A percentile compares a stretch with the other conserved stretches of the same genome.
phyloP scores from a whole-genome alignment of 805 yeast genomes.

The Teunomyces pallodes region DNA sequence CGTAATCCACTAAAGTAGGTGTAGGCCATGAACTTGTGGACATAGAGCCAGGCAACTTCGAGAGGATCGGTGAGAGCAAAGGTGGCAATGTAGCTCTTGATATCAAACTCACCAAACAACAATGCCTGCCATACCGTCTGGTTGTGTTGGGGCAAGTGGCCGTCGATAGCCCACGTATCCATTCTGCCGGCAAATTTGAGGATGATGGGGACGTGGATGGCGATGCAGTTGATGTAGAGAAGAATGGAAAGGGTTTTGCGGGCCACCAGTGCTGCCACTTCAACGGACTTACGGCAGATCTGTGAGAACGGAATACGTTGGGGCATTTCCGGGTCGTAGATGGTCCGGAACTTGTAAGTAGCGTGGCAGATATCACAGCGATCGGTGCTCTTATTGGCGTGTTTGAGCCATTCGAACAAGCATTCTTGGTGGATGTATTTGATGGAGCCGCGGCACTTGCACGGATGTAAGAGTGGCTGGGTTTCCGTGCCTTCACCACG shows the following conservation, averaged over 20 bases:
- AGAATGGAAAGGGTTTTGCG: constrained; percentile 21
- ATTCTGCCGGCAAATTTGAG: constrained; percentile 56
- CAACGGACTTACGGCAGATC: constrained; percentile 39
- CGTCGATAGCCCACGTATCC: constrained; percentile 56
- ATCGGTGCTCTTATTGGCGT: constrained; percentile 53
- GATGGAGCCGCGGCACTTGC: constrained; percentile 92
- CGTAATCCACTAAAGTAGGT: constrained; percentile 38
- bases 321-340: constrained; percentile 67
- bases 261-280: constrained; percentile 12
- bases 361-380: constrained; percentile 88
- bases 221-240: constrained; percentile 40
- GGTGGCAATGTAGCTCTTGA: constrained; percentile 6
- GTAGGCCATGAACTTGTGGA: constrained; percentile 22
- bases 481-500: constrained; percentile 81
- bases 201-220: constrained; percentile 55
- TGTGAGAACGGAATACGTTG: constrained; percentile 53
- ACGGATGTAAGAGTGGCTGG: constrained; percentile 86
- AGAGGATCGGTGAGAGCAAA: constrained; percentile 4
- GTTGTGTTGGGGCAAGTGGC: constrained; percentile 43
- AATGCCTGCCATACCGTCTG: constrained; percentile 29
- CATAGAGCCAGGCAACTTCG: constrained; percentile 15
- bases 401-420: constrained; percentile 80
- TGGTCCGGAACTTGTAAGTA: constrained; percentile 64
- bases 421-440: constrained; percentile 93
- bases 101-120: constrained; percentile 38